A percentile compares a stretch with the other conserved stretches of the same genome.
phyloP scores from a whole-genome alignment of 2,329 filamentous ascomycete genomes.

The Fusarium circinatum region DNA sequence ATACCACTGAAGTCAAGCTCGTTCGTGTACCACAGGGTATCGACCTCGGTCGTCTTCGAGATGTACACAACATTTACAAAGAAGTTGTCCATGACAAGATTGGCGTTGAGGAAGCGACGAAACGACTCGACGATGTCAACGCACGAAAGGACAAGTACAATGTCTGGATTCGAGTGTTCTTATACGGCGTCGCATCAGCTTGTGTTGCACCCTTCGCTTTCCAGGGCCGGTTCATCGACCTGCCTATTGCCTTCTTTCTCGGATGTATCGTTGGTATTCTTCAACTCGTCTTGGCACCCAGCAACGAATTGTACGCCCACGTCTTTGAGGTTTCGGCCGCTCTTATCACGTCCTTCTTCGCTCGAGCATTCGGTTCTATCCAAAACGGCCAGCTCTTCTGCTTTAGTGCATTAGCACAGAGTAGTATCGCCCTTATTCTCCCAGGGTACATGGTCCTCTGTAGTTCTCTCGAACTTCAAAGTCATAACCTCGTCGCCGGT shows the following conservation, averaged over 20 bases:
- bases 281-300: slow-evolving; percentile 78
- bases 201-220: slow-evolving; percentile 85
- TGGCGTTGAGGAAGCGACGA: slow-evolving; percentile 75
- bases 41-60: slow-evolving; percentile 77
- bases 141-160: slow-evolving; percentile 58
- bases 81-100: slow-evolving; percentile 83
- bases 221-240: slow-evolving; percentile 77
- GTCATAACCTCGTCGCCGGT: slow-evolving; percentile 75
- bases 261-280: slow-evolving; percentile 79
- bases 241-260: slow-evolving; percentile 80
- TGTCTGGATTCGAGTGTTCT: slow-evolving; percentile 66
- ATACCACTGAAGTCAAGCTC: slow-evolving; percentile 83
- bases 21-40: slow-evolving; percentile 75
- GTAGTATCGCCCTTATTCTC: slow-evolving; percentile 79
- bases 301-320: slow-evolving; percentile 74
- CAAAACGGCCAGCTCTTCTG: slow-evolving; percentile 69
- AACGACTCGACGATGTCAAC: slow-evolving; percentile 67
- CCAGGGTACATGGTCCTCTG: slow-evolving; percentile 65
- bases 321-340: slow-evolving; percentile 65
- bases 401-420: slow-evolving; percentile 77
- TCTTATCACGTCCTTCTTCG: slow-evolving; percentile 74
- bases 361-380: slow-evolving; percentile 76
- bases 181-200: slow-evolving; percentile 81
- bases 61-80: slow-evolving; percentile 82
- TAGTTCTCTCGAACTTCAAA: slow-evolving; percentile 73